A percentile compares a stretch with the other conserved stretches of the same genome.
Conservation (phyloP, 2,329 filamentous ascomycete genomes). For the Pyrenophora seminiperda region DNA sequence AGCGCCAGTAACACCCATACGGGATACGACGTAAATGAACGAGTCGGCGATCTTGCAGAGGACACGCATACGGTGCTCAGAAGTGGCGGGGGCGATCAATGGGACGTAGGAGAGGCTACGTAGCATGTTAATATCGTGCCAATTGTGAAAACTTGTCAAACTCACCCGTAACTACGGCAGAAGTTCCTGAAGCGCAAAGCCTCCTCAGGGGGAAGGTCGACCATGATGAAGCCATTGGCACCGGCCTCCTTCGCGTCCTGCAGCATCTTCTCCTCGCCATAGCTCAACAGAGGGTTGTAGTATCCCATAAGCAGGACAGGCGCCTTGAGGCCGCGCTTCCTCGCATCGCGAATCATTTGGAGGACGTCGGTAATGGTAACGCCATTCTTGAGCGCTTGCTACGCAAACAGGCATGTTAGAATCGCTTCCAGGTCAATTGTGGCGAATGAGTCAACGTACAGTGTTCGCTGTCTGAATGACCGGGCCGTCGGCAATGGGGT, state of each 20-base stretch:
- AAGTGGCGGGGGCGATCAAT: slow-evolving; percentile 93
- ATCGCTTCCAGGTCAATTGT: slow-evolving; percentile 10
- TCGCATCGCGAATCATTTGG: slow-evolving; percentile 80
- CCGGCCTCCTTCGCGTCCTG: slow-evolving; percentile 82
- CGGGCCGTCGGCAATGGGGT: slow-evolving; percentile 96
- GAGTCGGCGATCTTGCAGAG: slow-evolving; percentile 97
- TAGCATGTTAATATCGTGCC: slow-evolving; percentile 16
- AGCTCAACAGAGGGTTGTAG: slow-evolving; percentile 94
- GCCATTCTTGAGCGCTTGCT: slow-evolving; percentile 81
- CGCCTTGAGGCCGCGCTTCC: slow-evolving; percentile 74
- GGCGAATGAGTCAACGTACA: slow-evolving; percentile 52
- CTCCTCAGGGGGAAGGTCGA: slow-evolving; percentile 94
- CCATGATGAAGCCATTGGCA: slow-evolving; percentile 95
- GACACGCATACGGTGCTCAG: slow-evolving; percentile 89
- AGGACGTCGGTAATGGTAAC: slow-evolving; percentile 81
- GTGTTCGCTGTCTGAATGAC: slow-evolving; percentile 97
- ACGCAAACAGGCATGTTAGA: slow-evolving; percentile 25
- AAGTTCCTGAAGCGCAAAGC: slow-evolving; percentile 87
- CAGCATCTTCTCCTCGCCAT: slow-evolving; percentile 89
- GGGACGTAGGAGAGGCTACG: slow-evolving; percentile 87
- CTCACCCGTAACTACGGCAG: slow-evolving; percentile 76
- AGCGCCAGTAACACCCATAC: slow-evolving; percentile 95
- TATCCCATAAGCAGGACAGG: slow-evolving; percentile 97
- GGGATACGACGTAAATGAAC: slow-evolving; percentile 97
- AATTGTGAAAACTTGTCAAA: slow-evolving; percentile 20